Percentiles rank a stretch among this genome's conserved stretches.
Evolutionary conservation across 768 basidiomycete species (phyloP).

Genomic region (Hericium rajendrae): DNA sequence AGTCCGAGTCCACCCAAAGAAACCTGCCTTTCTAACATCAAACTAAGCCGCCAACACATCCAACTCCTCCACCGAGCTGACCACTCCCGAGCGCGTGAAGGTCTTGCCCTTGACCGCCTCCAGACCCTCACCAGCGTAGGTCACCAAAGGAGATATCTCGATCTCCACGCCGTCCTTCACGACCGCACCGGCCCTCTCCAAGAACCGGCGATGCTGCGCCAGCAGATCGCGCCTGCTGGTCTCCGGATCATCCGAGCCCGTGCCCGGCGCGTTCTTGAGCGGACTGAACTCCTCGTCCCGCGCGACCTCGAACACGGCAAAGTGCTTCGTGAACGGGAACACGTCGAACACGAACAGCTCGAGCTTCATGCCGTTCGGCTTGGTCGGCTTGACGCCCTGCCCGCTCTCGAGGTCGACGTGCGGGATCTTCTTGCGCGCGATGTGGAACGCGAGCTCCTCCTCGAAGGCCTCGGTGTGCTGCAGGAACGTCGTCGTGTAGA

Average conservation of each 20-base stretch:
- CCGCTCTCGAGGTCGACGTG: constrained; percentile 66
- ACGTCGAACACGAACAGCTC: constrained; percentile 99
- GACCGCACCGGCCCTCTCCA: constrained; percentile 67
- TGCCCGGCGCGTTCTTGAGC: constrained; percentile 93
- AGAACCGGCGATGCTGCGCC: constrained; percentile 77
- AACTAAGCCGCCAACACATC: constrained; percentile 44
- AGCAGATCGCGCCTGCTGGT: constrained; percentile 88
- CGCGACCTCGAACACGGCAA: constrained; percentile 83
- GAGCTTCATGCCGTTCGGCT: constrained; percentile 98
- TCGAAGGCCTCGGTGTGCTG: constrained; percentile 74
- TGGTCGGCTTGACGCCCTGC: constrained; percentile 61
- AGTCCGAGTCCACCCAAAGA: neutral
- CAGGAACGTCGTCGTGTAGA: constrained; percentile 86
- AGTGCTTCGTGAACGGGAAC: constrained; percentile 79
- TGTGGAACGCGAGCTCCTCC: constrained; percentile 87
- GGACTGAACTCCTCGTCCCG: constrained; percentile 92
- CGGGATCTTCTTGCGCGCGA: constrained; percentile 96
- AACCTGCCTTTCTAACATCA: neutral
- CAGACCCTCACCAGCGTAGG: constrained; percentile 89
- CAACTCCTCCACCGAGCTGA: constrained; percentile 57
- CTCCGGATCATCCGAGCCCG: constrained; percentile 80
- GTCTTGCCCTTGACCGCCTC: constrained; percentile 67
- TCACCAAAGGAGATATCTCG: constrained; percentile 82
- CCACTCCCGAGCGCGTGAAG: constrained; percentile 67
- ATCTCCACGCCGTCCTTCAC: constrained; percentile 73